Conservation (phyloP, 108 stramenopile species). For the Skeletonema tropicum region DNA sequence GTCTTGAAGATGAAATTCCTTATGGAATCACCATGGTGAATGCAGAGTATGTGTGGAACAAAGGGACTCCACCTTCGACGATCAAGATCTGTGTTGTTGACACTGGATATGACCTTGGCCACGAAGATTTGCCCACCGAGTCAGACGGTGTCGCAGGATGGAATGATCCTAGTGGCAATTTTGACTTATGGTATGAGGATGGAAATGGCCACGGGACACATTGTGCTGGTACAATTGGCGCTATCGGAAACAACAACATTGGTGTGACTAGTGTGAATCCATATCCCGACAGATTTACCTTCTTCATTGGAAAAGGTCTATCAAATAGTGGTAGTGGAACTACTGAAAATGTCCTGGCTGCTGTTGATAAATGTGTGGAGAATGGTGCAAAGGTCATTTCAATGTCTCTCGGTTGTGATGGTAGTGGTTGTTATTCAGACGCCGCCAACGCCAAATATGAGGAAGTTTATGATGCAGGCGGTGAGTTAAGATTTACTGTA, state of each 20-base stretch:
- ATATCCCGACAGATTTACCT: constrained; percentile 13
- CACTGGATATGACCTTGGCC: constrained; percentile 54
- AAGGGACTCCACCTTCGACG: neutral
- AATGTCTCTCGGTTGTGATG: constrained; percentile 49
- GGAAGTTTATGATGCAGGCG: constrained; percentile 39
- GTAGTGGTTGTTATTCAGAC: neutral
- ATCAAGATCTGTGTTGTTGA: constrained; percentile 64
- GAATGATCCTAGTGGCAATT: constrained; percentile 17
- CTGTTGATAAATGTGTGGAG: constrained; percentile 48
- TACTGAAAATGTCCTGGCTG: constrained; percentile 36
- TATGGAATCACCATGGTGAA: constrained; percentile 57
- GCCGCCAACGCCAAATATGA: constrained; percentile 7
- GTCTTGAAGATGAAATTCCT: constrained; percentile 20
- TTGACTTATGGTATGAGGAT: constrained; percentile 49
- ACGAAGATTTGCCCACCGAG: constrained; percentile 48
- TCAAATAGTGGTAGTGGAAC: constrained; percentile 43
- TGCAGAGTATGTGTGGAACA: constrained; percentile 25
- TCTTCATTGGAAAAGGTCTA: constrained; percentile 54
- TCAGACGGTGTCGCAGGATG: constrained; percentile 22
- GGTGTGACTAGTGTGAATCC: constrained; percentile 22
- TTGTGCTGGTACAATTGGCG: constrained; percentile 47
- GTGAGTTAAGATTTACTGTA: too few relatives aligned
- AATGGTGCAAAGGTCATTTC: constrained; percentile 59
- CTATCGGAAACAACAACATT: constrained; percentile 30
- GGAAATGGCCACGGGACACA: constrained; percentile 53